Percentiles rank a stretch among this genome's conserved stretches.
Evolutionary conservation across 225 moss, liverwort and hornwort species (phyloP).

Genomic region (Antitrichia curtipendula): DNA sequence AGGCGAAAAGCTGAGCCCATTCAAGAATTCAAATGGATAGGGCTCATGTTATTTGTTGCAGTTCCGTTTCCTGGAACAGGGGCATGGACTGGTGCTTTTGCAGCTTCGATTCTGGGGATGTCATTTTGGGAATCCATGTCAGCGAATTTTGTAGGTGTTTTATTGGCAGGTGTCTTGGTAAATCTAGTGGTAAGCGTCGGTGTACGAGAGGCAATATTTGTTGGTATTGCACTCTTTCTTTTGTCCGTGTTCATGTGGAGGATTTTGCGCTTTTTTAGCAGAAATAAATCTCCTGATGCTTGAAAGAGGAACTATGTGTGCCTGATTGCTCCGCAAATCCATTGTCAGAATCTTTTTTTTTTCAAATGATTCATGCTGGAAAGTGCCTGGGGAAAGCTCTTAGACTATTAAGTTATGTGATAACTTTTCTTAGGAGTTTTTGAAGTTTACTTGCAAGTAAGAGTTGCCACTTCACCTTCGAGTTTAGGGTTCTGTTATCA

Average conservation of each 20-base stretch:
- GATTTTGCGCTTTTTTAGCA: slow-evolving; percentile 38
- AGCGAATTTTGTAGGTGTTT: slow-evolving; percentile 84
- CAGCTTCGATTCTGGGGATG: slow-evolving; percentile 78
- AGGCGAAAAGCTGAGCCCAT: slow-evolving; percentile 66
- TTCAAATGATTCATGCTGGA: background rate
- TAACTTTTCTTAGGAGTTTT: background rate
- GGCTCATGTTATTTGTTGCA: slow-evolving; percentile 85
- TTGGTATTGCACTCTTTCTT: slow-evolving; percentile 38
- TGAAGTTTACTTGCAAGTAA: background rate
- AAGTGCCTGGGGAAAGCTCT: background rate
- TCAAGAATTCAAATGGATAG: slow-evolving; percentile 89
- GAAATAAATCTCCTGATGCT: slow-evolving; percentile 17
- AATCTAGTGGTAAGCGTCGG: slow-evolving; percentile 74
- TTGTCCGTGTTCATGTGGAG: slow-evolving; percentile 72
- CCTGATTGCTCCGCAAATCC: background rate
- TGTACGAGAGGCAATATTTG: slow-evolving; percentile 39
- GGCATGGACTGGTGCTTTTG: slow-evolving; percentile 90
- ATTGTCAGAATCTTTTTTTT: background rate
- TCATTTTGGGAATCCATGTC: slow-evolving; percentile 74
- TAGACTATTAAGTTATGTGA: background rate
- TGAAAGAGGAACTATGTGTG: background rate
- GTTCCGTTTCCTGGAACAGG: slow-evolving; percentile 96
- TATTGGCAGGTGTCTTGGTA: slow-evolving; percentile 75
- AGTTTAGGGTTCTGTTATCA: background rate
- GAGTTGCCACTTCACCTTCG: background rate